Evolutionary conservation across 352 stramenopile genomes (phyloP).

Genomic region (Phytophthora sansomeana): DNA sequence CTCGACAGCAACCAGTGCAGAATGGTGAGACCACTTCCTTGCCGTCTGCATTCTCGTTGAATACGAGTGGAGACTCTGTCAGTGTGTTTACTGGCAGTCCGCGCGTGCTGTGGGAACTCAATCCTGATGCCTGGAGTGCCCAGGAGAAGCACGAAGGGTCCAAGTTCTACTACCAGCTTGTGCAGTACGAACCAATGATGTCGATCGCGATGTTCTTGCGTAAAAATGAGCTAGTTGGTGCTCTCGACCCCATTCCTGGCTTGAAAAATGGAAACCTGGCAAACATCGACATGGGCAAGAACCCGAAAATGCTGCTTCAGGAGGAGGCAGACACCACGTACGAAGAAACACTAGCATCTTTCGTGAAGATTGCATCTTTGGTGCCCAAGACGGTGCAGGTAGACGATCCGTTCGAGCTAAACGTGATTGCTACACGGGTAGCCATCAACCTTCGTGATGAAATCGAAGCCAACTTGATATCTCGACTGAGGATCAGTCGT

Average conservation of each 20-base stretch:
- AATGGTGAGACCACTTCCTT: conserved; percentile 17
- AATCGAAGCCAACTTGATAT: conserved; percentile 69
- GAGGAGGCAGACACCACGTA: conserved; percentile 59
- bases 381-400: conserved; percentile 66
- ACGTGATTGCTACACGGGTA: conserved; percentile 56
- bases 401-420: conserved; percentile 69
- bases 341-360: conserved; percentile 60
- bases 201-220: conserved; percentile 70
- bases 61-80: conserved; percentile 57
- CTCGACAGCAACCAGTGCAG: conserved; percentile 35
- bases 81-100: conserved; percentile 80
- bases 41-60: conserved; percentile 39
- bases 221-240: conserved; percentile 90
- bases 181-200: conserved; percentile 67
- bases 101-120: conserved; percentile 72
- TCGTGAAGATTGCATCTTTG: conserved; percentile 65
- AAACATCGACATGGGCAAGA: conserved; percentile 72
- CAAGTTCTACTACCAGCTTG: conserved; percentile 77
- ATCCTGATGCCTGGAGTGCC: conserved; percentile 57
- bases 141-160: conserved; percentile 63
- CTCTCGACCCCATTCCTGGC: conserved; percentile 76
- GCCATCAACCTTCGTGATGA: conserved; percentile 79
- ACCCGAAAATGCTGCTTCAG: conserved; percentile 61
- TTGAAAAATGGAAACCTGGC: conserved; percentile 77
- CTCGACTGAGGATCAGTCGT: conserved; percentile 70